Evolutionary conservation across 192 early-diverging fungal species (phyloP).

Genomic region (Phlyctochytrium bullatum): DNA sequence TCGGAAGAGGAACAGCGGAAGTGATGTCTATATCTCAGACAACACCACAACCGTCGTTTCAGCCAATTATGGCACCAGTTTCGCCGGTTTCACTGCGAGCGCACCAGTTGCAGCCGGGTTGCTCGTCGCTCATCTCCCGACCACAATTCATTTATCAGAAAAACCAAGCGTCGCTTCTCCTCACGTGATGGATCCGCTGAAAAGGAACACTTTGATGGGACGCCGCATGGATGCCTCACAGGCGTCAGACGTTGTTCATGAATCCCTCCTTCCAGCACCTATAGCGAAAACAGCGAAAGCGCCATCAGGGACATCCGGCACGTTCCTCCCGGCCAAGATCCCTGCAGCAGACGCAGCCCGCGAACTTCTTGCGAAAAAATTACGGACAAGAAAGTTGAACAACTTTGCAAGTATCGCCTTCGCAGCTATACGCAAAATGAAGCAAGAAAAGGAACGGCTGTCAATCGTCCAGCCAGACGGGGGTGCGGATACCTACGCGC

Average conservation of each 20-base stretch:
- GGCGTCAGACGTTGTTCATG: neutral
- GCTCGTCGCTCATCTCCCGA: neutral
- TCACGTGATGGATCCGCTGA: neutral
- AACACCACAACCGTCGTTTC: neutral
- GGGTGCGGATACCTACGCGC: neutral
- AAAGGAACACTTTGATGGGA: slow-evolving; percentile 2
- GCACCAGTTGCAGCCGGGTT: neutral
- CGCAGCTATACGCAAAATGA: neutral
- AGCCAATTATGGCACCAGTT: neutral
- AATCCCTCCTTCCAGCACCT: neutral
- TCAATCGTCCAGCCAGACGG: neutral
- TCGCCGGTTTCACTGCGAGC: neutral
- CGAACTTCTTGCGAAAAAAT: neutral
- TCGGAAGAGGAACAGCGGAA: neutral
- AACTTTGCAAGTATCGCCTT: neutral
- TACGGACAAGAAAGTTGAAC: neutral
- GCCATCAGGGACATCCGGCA: neutral
- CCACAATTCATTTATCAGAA: neutral
- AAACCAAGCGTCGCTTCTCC: neutral
- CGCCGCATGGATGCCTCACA: neutral
- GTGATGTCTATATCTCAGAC: neutral
- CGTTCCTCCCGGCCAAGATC: neutral
- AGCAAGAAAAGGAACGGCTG: neutral
- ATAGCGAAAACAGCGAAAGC: neutral
- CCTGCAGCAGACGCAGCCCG: neutral